Percentiles rank a stretch among this genome's conserved stretches.
Evolutionary conservation across 2,329 filamentous ascomycete species (phyloP).

Genomic region (Colletotrichum sublineola): DNA sequence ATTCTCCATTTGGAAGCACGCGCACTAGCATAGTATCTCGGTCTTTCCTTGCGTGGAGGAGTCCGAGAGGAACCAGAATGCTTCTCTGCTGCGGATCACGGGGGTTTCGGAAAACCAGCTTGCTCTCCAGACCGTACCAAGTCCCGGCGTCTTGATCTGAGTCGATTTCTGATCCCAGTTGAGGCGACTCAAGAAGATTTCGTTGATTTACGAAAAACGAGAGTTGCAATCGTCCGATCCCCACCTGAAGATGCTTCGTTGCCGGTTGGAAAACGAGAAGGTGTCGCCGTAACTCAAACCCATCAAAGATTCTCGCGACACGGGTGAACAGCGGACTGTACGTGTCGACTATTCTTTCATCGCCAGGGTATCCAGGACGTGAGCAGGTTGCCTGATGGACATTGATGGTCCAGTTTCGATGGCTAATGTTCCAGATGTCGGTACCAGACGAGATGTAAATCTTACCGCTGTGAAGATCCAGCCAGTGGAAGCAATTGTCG

Average conservation of each 20-base stretch:
- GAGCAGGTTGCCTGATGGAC: constrained; percentile 44
- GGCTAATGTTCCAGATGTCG: constrained; percentile 35
- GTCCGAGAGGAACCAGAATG: constrained; percentile 67
- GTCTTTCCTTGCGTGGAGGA: constrained; percentile 18
- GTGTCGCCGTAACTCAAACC: constrained; percentile 60
- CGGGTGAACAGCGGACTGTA: constrained; percentile 55
- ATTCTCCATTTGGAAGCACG: constrained; percentile 53
- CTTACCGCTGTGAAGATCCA: constrained; percentile 57
- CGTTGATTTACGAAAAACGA: constrained; percentile 63
- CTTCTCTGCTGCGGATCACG: constrained; percentile 58
- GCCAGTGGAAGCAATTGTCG: constrained; percentile 70
- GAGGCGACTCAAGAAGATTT: constrained; percentile 58
- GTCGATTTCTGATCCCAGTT: constrained; percentile 68
- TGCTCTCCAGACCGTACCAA: constrained; percentile 70
- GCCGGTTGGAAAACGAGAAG: constrained; percentile 63
- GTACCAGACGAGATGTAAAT: constrained; percentile 47
- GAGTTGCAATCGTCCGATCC: constrained; percentile 66
- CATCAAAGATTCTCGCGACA: constrained; percentile 60
- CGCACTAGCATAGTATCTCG: constrained; percentile 44
- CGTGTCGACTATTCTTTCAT: constrained; percentile 62
- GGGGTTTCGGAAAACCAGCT: constrained; percentile 66
- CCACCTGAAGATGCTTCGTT: constrained; percentile 54
- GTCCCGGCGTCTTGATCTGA: constrained; percentile 70
- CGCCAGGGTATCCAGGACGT: constrained; percentile 18
- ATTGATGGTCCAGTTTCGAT: constrained; percentile 53